Evolutionary conservation across 768 basidiomycete species (phyloP).

Genomic region (Nevesoporus exiguus): DNA sequence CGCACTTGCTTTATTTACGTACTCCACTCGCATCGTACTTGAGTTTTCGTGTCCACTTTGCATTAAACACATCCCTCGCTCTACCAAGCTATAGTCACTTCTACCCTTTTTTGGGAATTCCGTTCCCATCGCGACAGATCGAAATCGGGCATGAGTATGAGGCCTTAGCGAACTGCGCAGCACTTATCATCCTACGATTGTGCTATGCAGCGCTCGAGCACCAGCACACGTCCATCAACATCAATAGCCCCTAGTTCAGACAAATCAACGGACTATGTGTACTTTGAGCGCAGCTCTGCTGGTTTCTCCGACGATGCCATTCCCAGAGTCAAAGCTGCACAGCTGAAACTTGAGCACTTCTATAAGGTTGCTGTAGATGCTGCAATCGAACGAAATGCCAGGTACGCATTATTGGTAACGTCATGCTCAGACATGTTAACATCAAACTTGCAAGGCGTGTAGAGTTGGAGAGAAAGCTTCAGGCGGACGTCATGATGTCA

Average conservation of each 20-base stretch:
- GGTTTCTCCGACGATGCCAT: constrained; percentile 79
- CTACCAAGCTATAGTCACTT: background rate
- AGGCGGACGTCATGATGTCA: constrained; percentile 61
- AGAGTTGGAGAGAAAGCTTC: constrained; percentile 79
- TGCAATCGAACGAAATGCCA: constrained; percentile 89
- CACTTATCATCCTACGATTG: background rate
- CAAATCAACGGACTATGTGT: constrained; percentile 74
- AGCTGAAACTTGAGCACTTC: constrained; percentile 93
- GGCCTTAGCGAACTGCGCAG: no score
- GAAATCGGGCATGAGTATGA: no score
- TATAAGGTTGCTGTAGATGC: constrained; percentile 97
- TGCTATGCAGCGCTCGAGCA: constrained; percentile 32
- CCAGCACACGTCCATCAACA: constrained; percentile 27
- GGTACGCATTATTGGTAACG: constrained; percentile 46
- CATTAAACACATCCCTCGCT: constrained; percentile 5
- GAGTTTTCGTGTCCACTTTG: background rate
- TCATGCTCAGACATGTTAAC: constrained; percentile 1
- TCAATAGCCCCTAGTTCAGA: constrained; percentile 24
- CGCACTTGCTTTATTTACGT: background rate
- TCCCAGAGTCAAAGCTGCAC: constrained; percentile 84
- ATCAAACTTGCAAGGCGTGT: constrained; percentile 57
- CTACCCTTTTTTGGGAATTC: background rate
- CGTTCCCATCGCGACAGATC: constrained; percentile 19
- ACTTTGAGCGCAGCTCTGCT: constrained; percentile 78
- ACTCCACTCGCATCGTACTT: no score